phyloP scores from a whole-genome alignment of 495 filamentous ascomycete genomes.

The Lasiosphaeria miniovina region DNA sequence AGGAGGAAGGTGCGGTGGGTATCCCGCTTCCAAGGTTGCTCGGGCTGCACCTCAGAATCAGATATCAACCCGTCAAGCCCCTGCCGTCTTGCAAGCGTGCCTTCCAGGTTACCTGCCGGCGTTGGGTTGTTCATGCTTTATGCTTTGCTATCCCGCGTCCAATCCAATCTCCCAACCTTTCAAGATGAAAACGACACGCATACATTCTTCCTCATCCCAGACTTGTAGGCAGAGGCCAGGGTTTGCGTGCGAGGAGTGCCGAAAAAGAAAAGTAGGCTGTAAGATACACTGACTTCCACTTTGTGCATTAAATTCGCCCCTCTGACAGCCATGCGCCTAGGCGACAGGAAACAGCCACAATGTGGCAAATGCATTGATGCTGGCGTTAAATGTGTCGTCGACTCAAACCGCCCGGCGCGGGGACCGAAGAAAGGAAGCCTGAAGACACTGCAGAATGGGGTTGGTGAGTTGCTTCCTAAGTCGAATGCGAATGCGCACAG shows the following conservation, averaged over 20 bases:
- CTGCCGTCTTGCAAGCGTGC: background rate
- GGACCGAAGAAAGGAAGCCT: constrained; percentile 56
- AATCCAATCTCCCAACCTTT: background rate
- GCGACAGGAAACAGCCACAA: constrained; percentile 50
- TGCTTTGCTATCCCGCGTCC: background rate
- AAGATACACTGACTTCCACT: constrained; percentile 6
- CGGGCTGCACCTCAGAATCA: background rate
- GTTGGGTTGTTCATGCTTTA: background rate
- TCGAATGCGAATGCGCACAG: background rate
- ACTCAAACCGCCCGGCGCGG: constrained; percentile 42
- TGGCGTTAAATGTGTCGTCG: constrained; percentile 49
- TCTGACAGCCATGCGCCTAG: constrained; percentile 10
- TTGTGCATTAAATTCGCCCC: background rate
- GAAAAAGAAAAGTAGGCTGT: constrained; percentile 47
- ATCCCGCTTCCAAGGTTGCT: background rate
- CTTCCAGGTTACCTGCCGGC: too few species aligned
- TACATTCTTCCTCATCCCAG: constrained; percentile 9
- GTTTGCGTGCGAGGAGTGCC: constrained; percentile 48
- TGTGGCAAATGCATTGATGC: constrained; percentile 51
- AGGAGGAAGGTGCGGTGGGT: background rate
- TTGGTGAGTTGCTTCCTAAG: constrained; percentile 35
- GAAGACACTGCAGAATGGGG: constrained; percentile 46
- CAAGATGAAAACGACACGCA: too few species aligned
- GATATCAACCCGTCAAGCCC: background rate
- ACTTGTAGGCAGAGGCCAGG: constrained; percentile 40